Base-by-base conservation (phyloP, 2,329 filamentous ascomycete genomes). In the Calcarisporium arbuscula region DNA sequence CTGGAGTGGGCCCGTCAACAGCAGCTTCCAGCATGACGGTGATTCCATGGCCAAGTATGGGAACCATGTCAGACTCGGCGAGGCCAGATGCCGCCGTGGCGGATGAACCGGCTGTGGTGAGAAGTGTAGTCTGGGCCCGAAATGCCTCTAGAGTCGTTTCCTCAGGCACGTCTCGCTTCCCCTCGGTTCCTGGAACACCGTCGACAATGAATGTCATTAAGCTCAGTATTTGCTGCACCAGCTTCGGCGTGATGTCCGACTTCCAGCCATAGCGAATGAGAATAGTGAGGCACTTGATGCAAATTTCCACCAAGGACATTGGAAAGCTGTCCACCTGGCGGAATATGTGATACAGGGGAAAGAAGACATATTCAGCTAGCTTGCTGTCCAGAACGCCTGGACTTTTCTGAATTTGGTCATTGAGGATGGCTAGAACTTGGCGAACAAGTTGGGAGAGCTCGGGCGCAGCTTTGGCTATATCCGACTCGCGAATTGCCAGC, bases 331-430 rank as follows among this genome's bases (percentile, higher is more conserved):
- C 76, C 46, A 85, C 82, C 42, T 80, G 74, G 39, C 86, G 81
- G 49, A 98, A 81, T 25, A 96, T 77, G 47, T 92, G 83, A 1
- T 86, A 88, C 0, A 98, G 67, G 0, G 92, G 92, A 43, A 95
- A 95, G 66, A 96, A 96, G 51, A 85, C 74, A 67, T 96, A 98
- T 64, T 95, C 89, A 11, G 89, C 87, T 14, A 96, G 65, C 55
- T 88, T 90, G 34, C 80, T 72, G 55, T 95, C 86, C 14, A 96
- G 57, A 1, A 65, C 62, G 3, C 63, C 54, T 4, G 65, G 56
- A 43, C 76, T 67, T 17, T 49, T 50, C 27, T 54, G 49, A 19
- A 63, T 47, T 47, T 70, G 70, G 20, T 54, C 52, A 28, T 65
- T 52, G 5, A 80, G 57, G n/a, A 74, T 55, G 16, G 44, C 43